Evolutionary conservation across 257 asterid genomes (phyloP), one percentile per base, ranked within the genome.

Genomic region (Jacaranda copaia): DNA sequence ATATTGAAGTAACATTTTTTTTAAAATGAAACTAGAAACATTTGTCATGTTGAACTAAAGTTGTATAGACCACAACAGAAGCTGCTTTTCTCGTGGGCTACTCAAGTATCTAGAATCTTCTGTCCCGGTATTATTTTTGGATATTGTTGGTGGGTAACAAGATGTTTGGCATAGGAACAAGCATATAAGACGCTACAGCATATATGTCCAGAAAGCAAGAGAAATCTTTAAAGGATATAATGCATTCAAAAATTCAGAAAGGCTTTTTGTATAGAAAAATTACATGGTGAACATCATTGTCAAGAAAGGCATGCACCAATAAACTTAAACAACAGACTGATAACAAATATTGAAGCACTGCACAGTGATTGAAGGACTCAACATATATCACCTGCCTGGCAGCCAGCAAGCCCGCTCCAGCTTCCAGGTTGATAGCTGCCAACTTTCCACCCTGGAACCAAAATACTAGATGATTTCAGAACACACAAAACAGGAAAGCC

Each of bases 351-450:
- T 55, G 69, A 59, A 67, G 56, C n/a, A 52, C 32, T 55, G 10
- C 15, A 43, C 16, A 16, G 36, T 58, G 20, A 20, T 45, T 51
- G 9, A 36, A 59, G 45, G 18, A 45, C 19, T 14, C 12, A 60
- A 32, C 38, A 40, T 72, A 74, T 16, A 56, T 61, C 74, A 95
- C 98, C 98, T 96, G 89, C 77, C 86, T 89, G 66, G 99, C 97
- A 81, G 90, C 95, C 20, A 90, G 88, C 68, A 93, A 80, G 20
- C 96, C 96, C 56, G 81, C 84, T 72, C 91, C 80, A 58, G 97
- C 82, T 89, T 93, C 97, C 32, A 93, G 84, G 85, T 88, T 89
- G 81, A 90, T 75, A 74, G 97, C 93, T 39, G 97, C 98, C 79
- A 96, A 56, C 68, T 85, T 89, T 66, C 92, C 98, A 56, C 97